Percentiles rank a stretch among this genome's conserved stretches.
Conservation (phyloP, 169 alveolate genomes). For the Besnoitia besnoiti region DNA sequence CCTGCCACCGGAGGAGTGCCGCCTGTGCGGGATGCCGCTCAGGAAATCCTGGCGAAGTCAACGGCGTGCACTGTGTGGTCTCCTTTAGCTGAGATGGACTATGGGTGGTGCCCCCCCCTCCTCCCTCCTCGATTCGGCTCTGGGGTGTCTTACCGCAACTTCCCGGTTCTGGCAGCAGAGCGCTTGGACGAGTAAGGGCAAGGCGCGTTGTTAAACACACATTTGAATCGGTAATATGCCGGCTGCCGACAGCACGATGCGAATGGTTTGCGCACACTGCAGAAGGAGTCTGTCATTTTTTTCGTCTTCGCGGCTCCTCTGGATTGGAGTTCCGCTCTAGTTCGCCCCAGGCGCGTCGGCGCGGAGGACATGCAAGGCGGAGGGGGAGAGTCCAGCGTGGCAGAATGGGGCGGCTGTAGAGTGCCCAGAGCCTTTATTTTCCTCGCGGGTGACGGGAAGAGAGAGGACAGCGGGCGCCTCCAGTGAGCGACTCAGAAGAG, state of each 20-base stretch:
- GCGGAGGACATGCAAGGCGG: not conserved
- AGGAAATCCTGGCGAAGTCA: too few relatives aligned
- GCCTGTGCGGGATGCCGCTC: too few relatives aligned
- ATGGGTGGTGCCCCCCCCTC: too few relatives aligned
- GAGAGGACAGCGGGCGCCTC: not conserved
- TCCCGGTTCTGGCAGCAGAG: conserved; percentile 48
- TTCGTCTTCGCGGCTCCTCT: not conserved
- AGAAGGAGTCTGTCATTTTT: not conserved
- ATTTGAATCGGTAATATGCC: conserved; percentile 47
- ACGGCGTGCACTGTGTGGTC: too few relatives aligned
- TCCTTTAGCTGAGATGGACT: too few relatives aligned
- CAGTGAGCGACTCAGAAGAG: not conserved
- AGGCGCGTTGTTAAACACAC: conserved; percentile 48
- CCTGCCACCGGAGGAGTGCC: too few relatives aligned
- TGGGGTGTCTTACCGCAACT: conserved; percentile 47
- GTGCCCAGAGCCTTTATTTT: not conserved
- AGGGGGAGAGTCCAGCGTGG: not conserved
- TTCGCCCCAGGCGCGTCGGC: too few relatives aligned
- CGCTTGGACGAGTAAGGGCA: conserved; percentile 53
- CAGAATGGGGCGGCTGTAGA: not conserved
- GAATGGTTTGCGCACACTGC: not conserved
- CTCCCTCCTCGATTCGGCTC: too few relatives aligned
- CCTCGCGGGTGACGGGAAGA: not conserved
- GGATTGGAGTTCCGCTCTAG: not conserved
- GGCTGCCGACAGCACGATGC: conserved; percentile 28